phyloP scores from a whole-genome alignment of 768 basidiomycete species.

The Psilocybe subaeruginosa region DNA sequence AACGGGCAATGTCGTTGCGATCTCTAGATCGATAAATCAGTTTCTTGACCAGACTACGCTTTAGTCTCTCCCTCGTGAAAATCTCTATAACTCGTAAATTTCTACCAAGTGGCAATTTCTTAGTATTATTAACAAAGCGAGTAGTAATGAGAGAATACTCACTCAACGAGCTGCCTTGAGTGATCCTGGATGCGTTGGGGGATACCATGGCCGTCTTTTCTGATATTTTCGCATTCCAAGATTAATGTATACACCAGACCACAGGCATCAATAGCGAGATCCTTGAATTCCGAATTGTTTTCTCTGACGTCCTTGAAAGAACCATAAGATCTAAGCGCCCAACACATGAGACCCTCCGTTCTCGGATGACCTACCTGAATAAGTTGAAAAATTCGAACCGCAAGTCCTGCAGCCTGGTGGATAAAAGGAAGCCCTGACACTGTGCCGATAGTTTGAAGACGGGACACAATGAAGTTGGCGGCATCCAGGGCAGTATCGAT shows the following conservation, averaged over 20 bases:
- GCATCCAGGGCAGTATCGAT: conserved; percentile 5
- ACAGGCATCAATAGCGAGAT: conserved; percentile 10
- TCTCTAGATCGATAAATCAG: conserved; percentile 7
- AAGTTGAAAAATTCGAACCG: conserved; percentile 5
- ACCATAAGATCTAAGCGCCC: no score
- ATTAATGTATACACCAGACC: conserved; percentile 10
- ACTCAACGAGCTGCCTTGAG: background rate
- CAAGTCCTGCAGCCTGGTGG: conserved; percentile 1
- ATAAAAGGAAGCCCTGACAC: conserved; percentile 3
- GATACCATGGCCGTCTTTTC: background rate
- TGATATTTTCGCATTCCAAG: conserved; percentile 8
- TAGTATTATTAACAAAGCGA: no score
- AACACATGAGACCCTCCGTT: no score
- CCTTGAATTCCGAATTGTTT: conserved; percentile 2
- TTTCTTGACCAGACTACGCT: conserved; percentile 4
- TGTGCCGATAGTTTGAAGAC: background rate
- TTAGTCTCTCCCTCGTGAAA: background rate
- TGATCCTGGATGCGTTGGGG: background rate
- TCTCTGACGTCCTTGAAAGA: conserved; percentile 6
- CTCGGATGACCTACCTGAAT: background rate
- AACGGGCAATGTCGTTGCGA: conserved; percentile 4
- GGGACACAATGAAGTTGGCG: background rate
- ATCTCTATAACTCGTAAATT: conserved; percentile 3
- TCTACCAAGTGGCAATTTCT: background rate
- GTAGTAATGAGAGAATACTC: background rate